phyloP scores from a whole-genome alignment of 345 rosid species.

The Viola odorata region DNA sequence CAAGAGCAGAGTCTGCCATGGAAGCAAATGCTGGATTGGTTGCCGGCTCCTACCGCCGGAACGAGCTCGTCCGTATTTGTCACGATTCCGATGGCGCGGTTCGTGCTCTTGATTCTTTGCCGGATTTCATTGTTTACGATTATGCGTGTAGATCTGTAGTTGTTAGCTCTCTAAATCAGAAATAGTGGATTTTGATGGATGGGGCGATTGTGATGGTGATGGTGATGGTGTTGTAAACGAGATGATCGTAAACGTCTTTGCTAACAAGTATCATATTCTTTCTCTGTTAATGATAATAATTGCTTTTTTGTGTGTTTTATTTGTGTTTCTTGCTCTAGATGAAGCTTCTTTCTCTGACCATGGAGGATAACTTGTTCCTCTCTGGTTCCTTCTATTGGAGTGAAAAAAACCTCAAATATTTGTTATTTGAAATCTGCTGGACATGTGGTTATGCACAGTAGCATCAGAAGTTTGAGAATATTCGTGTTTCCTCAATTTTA shows the following conservation, averaged over 20 bases:
- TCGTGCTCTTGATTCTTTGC: too few relatives aligned
- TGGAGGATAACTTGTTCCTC: constrained; percentile 25
- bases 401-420: constrained; percentile 23
- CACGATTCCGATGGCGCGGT: constrained; percentile 96
- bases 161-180: too few relatives aligned
- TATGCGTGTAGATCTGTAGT: too few relatives aligned
- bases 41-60: constrained; percentile 94
- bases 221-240: constrained; percentile 79
- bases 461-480: constrained; percentile 18
- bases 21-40: constrained; percentile 94
- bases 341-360: constrained; percentile 46
- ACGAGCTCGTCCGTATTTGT: constrained; percentile 94
- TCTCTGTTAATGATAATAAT: neutral
- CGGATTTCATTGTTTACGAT: neutral
- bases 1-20: constrained; percentile 34
- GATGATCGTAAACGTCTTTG: constrained; percentile 72
- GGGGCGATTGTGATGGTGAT: constrained; percentile 62
- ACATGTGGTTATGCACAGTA: constrained; percentile 1
- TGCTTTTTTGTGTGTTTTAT: neutral
- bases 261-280: constrained; percentile 55
- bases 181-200: constrained; percentile 69
- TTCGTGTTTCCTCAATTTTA: neutral
- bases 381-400: constrained; percentile 54
- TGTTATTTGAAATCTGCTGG: neutral
- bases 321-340: neutral